These are phyloP conservation scores for Suillus plorans DNA, from an alignment of 768 basidiomycete species.

Conservation along the genomic window DNA sequence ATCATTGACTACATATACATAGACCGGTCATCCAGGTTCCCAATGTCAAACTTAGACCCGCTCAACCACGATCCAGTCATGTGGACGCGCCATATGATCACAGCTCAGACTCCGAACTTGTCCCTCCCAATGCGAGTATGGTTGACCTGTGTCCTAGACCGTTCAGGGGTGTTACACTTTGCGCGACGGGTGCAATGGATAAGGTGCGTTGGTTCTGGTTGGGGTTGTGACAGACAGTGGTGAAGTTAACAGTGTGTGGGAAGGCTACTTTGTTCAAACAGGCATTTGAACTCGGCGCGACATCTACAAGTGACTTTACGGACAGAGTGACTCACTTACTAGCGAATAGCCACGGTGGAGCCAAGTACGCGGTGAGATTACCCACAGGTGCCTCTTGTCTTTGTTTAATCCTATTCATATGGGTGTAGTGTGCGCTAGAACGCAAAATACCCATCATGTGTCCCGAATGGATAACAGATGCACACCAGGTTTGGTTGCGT, in stretches of 20 bases:
- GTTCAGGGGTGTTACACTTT: constrained; percentile 62
- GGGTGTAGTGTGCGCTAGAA: constrained; percentile 73
- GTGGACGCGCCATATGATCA: constrained; percentile 34
- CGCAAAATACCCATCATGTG: constrained; percentile 76
- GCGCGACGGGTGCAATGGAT: constrained; percentile 76
- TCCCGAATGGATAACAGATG: constrained; percentile 75
- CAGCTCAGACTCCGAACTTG: constrained; percentile 51
- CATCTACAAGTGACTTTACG: constrained; percentile 68
- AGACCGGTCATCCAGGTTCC: constrained; percentile 55
- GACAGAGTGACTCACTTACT: constrained; percentile 88
- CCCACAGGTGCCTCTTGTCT: background rate
- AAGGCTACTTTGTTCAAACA: constrained; percentile 74
- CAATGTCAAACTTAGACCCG: constrained; percentile 78
- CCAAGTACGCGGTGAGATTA: constrained; percentile 72
- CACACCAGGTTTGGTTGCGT: constrained; percentile 70
- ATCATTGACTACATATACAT: background rate
- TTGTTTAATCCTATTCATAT: constrained; percentile 5
- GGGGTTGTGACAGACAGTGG: background rate
- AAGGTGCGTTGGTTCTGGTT: constrained; percentile 50
- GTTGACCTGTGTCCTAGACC: constrained; percentile 62
- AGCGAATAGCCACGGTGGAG: constrained; percentile 74
- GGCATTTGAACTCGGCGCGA: constrained; percentile 80
- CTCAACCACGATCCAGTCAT: constrained; percentile 36
- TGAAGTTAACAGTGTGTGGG: constrained; percentile 1
- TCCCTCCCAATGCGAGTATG: constrained; percentile 44